Conservation (phyloP, 768 basidiomycete species). For the Termitomyces sp. region DNA sequence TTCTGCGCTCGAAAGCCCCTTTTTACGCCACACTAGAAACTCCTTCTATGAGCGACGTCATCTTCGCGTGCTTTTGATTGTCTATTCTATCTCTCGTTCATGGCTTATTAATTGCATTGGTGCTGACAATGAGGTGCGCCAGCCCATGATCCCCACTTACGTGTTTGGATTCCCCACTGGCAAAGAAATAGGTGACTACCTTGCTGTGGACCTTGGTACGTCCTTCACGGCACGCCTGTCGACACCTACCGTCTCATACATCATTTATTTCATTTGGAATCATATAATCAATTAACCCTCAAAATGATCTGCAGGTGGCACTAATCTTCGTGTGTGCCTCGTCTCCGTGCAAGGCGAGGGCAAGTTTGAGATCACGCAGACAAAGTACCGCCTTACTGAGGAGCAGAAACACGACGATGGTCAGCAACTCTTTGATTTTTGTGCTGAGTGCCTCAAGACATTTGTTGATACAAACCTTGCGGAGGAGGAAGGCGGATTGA, state of each 20-base stretch:
- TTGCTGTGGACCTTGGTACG: conserved; percentile 85
- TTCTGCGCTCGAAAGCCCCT: neutral
- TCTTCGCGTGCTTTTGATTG: neutral
- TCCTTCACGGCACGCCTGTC: neutral
- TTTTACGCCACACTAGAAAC: neutral
- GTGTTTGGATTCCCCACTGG: conserved; percentile 96
- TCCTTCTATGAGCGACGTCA: neutral
- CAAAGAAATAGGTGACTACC: conserved; percentile 81
- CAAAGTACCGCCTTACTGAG: conserved; percentile 94
- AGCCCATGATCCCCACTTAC: conserved; percentile 97
- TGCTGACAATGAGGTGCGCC: conserved; percentile 4
- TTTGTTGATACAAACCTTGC: conserved; percentile 77
- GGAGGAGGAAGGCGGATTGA: conserved; percentile 39
- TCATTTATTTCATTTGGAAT: neutral
- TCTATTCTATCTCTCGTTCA: neutral
- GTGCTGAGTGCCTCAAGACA: conserved; percentile 85
- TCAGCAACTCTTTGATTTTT: conserved; percentile 93
- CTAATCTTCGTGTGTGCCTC: conserved; percentile 97
- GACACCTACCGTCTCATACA: neutral
- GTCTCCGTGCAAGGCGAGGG: conserved; percentile 89
- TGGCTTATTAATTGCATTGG: neutral
- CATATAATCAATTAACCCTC: neutral
- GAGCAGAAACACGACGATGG: conserved; percentile 99
- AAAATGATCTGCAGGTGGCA: conserved; percentile 56
- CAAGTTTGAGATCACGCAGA: conserved; percentile 96